Evolutionary conservation across 2,329 filamentous ascomycete genomes (phyloP).

Genomic region (Orbilia blumenaviensis): DNA sequence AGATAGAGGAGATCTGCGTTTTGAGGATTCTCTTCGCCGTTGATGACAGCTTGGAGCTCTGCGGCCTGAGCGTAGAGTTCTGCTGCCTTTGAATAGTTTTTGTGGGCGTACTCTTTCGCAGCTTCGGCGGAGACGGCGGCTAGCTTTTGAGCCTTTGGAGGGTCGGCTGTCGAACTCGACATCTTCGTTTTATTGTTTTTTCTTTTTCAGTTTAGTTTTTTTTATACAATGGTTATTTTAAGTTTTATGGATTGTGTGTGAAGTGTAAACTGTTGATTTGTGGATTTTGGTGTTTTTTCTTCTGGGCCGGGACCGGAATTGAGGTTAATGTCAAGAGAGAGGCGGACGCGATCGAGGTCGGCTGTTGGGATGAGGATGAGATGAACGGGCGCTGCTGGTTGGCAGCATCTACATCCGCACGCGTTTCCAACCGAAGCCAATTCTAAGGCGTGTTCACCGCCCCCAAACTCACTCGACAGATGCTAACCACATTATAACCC

Average conservation of each 20-base stretch:
- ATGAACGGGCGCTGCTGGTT: too few species aligned
- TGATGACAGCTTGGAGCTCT: constrained; percentile 87
- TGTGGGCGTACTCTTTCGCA: constrained; percentile 73
- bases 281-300: too few species aligned
- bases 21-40: constrained; percentile 78
- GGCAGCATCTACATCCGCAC: too few species aligned
- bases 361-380: too few species aligned
- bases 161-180: constrained; percentile 17
- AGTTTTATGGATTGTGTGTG: background rate
- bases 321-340: too few species aligned
- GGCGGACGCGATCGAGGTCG: too few species aligned
- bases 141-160: constrained; percentile 45
- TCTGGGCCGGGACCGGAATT: too few species aligned
- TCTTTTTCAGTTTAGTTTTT: background rate
- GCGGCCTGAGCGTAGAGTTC: constrained; percentile 89
- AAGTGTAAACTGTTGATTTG: too few species aligned
- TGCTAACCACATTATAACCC: too few species aligned
- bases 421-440: too few species aligned
- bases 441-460: too few species aligned
- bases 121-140: constrained; percentile 55
- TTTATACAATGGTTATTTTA: background rate
- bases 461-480: too few species aligned
- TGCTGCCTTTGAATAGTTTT: constrained; percentile 84
- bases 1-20: constrained; percentile 95
- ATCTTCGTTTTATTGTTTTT: constrained; percentile 4